phyloP scores from a whole-genome alignment of 2,329 filamentous ascomycete genomes.

The Elsinoe australis region DNA sequence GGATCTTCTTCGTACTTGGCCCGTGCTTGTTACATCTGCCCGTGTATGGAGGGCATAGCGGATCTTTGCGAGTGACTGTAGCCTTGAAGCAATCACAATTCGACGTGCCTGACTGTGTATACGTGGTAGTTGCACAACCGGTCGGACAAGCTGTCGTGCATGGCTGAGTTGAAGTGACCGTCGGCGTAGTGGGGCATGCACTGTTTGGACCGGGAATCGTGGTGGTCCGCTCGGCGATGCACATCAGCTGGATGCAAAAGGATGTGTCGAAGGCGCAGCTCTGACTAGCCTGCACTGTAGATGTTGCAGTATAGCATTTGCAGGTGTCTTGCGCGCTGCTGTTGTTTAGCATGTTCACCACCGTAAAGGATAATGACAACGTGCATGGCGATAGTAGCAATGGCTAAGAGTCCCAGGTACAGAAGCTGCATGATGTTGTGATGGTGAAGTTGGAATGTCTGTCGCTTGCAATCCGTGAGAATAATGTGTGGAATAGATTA shows the following conservation, averaged over 20 bases:
- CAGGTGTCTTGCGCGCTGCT: slow-evolving; percentile 8
- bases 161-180: slow-evolving; percentile 8
- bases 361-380: not conserved
- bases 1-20: not conserved
- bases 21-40: not conserved
- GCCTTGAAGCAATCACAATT: slow-evolving; percentile 13
- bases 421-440: slow-evolving; percentile 5
- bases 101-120: slow-evolving; percentile 6
- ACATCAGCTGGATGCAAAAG: slow-evolving; percentile 15
- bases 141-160: slow-evolving; percentile 23
- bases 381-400: not conserved
- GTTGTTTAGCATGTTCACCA: not conserved
- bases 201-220: slow-evolving; percentile 15
- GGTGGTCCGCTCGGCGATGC: slow-evolving; percentile 15
- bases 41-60: not conserved
- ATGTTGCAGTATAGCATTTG: slow-evolving; percentile 17
- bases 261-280: slow-evolving; percentile 13
- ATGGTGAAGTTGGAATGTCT: no score
- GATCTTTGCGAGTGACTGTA: slow-evolving; percentile 1
- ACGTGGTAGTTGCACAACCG: slow-evolving; percentile 19
- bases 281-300: slow-evolving; percentile 4
- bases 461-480: no score
- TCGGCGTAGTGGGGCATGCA: slow-evolving; percentile 12
- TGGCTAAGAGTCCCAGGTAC: not conserved
- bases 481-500: no score